Conservation (phyloP, 371 early-diverging fungal species). For the Apophysomyces elegans region DNA sequence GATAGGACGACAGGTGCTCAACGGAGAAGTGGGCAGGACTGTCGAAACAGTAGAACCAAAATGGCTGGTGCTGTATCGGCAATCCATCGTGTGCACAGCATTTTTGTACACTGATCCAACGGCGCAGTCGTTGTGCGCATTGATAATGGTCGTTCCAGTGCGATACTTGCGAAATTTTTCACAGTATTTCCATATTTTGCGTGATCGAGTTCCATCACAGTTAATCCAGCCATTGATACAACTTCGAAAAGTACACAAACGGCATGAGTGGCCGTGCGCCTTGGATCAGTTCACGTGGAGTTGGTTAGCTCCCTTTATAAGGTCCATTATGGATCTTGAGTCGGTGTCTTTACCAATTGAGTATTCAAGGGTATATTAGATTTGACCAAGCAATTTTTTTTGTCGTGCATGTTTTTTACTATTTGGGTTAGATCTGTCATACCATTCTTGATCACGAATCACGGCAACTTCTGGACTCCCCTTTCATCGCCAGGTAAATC, state of each 20-base stretch:
- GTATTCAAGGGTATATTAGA: conserved; percentile 49
- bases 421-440: conserved; percentile 47
- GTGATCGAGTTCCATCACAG: conserved; percentile 55
- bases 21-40: conserved; percentile 60
- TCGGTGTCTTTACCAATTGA: conserved; percentile 62
- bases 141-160: conserved; percentile 59
- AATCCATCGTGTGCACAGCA: conserved; percentile 45
- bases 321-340: conserved; percentile 62
- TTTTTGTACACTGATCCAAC: conserved; percentile 46
- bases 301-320: conserved; percentile 58
- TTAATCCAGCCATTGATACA: conserved; percentile 47
- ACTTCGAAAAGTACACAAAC: conserved; percentile 33
- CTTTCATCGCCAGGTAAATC: conserved; percentile 56
- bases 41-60: conserved; percentile 50
- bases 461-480: conserved; percentile 55
- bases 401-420: background rate
- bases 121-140: conserved; percentile 34
- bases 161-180: conserved; percentile 60
- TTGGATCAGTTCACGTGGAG: conserved; percentile 52
- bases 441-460: conserved; percentile 57
- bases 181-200: conserved; percentile 53
- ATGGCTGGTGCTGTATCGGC: conserved; percentile 58
- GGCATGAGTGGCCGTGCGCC: conserved; percentile 47
- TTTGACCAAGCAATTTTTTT: background rate
- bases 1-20: conserved; percentile 63